A percentile compares a stretch with the other conserved stretches of the same genome.
Conservation (phyloP, 177 flowering plant species). For the Vitis hybrid region DNA sequence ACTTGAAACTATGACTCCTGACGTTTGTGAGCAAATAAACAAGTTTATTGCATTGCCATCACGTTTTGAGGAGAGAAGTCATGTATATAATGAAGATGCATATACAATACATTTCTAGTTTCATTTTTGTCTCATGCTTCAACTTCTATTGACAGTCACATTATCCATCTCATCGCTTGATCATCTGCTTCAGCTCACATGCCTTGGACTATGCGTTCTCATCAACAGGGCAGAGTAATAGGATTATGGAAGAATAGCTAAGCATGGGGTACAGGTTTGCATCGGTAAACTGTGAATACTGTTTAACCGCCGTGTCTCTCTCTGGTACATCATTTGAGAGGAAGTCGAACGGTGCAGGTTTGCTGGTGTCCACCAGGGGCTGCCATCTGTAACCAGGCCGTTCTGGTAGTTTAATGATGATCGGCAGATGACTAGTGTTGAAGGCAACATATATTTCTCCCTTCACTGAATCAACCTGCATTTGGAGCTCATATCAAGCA, state of each 20-base stretch:
- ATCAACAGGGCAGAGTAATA: constrained; percentile 49
- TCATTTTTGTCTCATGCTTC: no score
- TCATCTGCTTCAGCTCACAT: not conserved
- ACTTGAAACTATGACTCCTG: no score
- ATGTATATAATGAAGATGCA: no score
- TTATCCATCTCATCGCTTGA: no score
- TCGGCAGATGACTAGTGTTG: constrained; percentile 77
- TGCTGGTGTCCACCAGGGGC: constrained; percentile 92
- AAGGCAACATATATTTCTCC: constrained; percentile 78
- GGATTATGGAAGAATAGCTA: constrained; percentile 84
- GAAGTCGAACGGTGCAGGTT: constrained; percentile 79
- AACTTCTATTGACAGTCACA: no score
- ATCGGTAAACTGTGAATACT: constrained; percentile 75
- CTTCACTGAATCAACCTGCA: constrained; percentile 70
- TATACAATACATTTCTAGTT: no score
- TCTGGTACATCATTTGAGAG: constrained; percentile 54
- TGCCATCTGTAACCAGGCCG: constrained; percentile 86
- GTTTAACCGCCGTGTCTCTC: constrained; percentile 56
- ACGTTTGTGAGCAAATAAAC: no score
- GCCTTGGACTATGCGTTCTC: constrained; percentile 19
- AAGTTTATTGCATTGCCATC: no score
- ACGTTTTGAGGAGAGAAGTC: no score
- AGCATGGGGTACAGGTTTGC: constrained; percentile 84
- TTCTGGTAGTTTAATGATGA: constrained; percentile 62
- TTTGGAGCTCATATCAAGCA: constrained; percentile 1